These are phyloP conservation scores for Fallopia convolvulus DNA, from an alignment of 148 eudicot genomes.

Conservation along the genomic window DNA sequence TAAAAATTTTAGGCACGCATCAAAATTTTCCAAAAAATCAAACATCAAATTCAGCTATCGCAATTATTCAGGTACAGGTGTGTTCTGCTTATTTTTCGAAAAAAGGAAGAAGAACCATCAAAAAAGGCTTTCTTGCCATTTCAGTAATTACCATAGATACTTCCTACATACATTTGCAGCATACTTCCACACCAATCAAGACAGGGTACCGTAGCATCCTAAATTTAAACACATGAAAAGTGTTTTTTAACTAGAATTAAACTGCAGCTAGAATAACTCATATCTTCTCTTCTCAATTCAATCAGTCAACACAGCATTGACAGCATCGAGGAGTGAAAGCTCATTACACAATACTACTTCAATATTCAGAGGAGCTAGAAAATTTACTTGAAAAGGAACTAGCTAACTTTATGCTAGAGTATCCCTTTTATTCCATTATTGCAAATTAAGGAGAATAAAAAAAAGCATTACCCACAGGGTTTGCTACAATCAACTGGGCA, in stretches of 20 bases:
- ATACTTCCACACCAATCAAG: neutral
- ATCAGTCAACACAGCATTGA: neutral
- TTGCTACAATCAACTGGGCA: conserved; percentile 74
- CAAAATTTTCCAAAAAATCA: neutral
- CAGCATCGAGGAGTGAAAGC: neutral
- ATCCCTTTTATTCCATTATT: neutral
- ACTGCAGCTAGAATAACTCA: neutral
- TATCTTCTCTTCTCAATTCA: neutral
- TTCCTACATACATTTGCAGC: neutral
- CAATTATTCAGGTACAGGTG: neutral
- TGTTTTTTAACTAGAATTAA: neutral
- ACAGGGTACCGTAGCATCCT: neutral
- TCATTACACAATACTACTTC: neutral
- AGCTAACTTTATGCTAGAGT: neutral
- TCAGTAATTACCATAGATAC: neutral
- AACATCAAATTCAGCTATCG: neutral
- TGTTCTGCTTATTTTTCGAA: neutral
- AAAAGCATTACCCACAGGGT: conserved; percentile 67
- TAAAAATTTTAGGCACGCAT: neutral
- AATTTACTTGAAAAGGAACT: neutral
- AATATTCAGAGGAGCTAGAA: neutral
- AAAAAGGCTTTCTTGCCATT: neutral
- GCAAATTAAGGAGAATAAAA: conserved; percentile 2
- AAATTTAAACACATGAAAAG: neutral
- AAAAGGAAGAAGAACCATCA: neutral